Base-by-base conservation (phyloP, 1,284 basidiomycete genomes). In the Mycosarcoma mackinlayi region DNA sequence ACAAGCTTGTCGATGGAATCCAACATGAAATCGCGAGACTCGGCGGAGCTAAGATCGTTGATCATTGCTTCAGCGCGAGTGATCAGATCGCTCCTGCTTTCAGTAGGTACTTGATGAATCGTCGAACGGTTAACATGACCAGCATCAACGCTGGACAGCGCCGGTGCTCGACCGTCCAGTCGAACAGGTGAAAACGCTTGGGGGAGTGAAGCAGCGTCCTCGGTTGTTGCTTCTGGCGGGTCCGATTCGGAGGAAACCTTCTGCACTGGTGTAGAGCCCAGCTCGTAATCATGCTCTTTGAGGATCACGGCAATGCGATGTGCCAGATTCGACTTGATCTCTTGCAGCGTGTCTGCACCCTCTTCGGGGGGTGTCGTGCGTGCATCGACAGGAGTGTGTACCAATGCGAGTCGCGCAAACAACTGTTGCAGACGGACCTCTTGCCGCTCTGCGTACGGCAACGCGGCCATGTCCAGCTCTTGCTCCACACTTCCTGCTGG, bases 301-400 rank as follows among this genome's bases (percentile, higher is more conserved):
- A 71, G 35, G 18, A 71, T 66, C 40, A 30, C 59, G 9, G 63
- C 63, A 18, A 71, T 66, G 33, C 63, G 56, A 6, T 28, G 35
- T n/a, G 68, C 68, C 13, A 71, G 46, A 31, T 45, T 52, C n/a
- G 59, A 63, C 55, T 63, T 66, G 48, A 71, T 51, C 19, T 58
- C 47, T 13, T 48, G 37, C 33, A 71, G 31, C 13, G 68, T 56
- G 6, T 59, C 55, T 16, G 44, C 24, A 3, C 35, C 38, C 5
- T 28, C 21, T 16, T 47, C 41, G 24, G 7, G 7, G 1, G 25
- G 24, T 16, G 37, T 16, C 6, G 51, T 6, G 7, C n/a, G 10
- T 3, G 38, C 16, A 9, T 42, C 53, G 14, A 48, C 16, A 21
- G 30, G 18, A 45, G 25, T 28, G 16, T 65, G 68, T 5, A 62